Conservation (phyloP, 2,329 filamentous ascomycete species). For the Hymenoscyphus albidus region DNA sequence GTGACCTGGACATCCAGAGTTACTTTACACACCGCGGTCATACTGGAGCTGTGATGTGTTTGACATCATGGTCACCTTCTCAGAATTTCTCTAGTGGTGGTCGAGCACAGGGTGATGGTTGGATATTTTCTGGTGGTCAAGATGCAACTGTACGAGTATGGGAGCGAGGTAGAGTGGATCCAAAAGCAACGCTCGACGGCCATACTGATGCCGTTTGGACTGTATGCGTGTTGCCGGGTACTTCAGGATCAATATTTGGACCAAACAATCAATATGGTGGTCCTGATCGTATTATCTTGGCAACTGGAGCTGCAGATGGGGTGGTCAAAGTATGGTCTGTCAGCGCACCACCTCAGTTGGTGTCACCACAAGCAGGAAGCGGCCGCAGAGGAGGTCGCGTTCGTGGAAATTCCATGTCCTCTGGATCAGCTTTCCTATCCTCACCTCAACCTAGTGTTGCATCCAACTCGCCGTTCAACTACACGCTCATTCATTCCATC, state of each 20-base stretch:
- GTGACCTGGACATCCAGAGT: conserved; percentile 83
- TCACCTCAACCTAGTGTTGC: conserved; percentile 86
- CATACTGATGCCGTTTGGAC: conserved; percentile 97
- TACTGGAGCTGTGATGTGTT: conserved; percentile 78
- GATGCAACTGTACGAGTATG: conserved; percentile 91
- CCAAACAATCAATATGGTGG: conserved; percentile 70
- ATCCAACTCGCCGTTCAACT: conserved; percentile 79
- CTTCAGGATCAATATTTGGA: conserved; percentile 76
- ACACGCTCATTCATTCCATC: conserved; percentile 86
- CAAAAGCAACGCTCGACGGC: conserved; percentile 89
- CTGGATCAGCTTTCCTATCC: conserved; percentile 85
- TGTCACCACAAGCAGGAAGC: conserved; percentile 69
- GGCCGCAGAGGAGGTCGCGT: conserved; percentile 70
- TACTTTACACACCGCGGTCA: conserved; percentile 96
- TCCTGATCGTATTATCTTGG: conserved; percentile 82
- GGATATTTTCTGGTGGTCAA: conserved; percentile 97
- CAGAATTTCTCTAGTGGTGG: conserved; percentile 88
- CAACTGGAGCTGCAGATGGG: conserved; percentile 86
- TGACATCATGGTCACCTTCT: conserved; percentile 82
- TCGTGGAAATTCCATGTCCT: conserved; percentile 88
- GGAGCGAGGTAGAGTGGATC: conserved; percentile 91
- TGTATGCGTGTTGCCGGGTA: conserved; percentile 84
- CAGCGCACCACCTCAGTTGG: conserved; percentile 80
- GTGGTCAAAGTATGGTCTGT: conserved; percentile 92
- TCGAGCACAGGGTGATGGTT: conserved; percentile 84